phyloP scores from a whole-genome alignment of 1,284 basidiomycete genomes.

The Ustilago trichophora region DNA sequence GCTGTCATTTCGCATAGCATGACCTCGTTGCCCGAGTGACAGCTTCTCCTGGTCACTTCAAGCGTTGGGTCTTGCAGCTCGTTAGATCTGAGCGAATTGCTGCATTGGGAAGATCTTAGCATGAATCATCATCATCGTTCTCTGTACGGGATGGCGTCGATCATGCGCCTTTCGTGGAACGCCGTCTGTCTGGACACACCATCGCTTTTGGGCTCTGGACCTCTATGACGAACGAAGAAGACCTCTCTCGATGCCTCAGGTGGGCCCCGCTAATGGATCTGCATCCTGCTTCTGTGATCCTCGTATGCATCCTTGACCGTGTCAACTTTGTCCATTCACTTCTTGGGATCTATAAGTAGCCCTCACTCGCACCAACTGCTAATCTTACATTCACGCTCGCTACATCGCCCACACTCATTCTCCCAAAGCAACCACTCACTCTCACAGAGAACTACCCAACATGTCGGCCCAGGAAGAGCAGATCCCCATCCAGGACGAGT shows the following conservation, averaged over 20 bases:
- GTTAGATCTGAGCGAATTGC: neutral
- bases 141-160: no score
- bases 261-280: conserved; percentile 2
- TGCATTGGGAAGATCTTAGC: neutral
- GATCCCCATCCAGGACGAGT: conserved; percentile 44
- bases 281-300: neutral
- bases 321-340: neutral
- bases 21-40: neutral
- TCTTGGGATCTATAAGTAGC: no score
- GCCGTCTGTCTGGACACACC: no score
- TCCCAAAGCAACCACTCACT: conserved; percentile 1
- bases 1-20: no score
- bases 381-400: neutral
- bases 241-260: no score
- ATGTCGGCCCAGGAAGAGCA: conserved; percentile 48
- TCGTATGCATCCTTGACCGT: conserved; percentile 2
- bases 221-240: conserved; percentile 24
- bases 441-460: neutral
- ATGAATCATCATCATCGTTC: conserved; percentile 5
- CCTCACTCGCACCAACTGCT: no score
- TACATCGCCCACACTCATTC: conserved; percentile 9
- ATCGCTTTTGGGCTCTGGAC: no score
- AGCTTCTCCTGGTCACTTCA: no score
- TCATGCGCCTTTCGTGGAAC: no score
- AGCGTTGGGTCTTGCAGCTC: no score